phyloP scores from a whole-genome alignment of 371 early-diverging fungal genomes.

The Dichotomocladium elegans region DNA sequence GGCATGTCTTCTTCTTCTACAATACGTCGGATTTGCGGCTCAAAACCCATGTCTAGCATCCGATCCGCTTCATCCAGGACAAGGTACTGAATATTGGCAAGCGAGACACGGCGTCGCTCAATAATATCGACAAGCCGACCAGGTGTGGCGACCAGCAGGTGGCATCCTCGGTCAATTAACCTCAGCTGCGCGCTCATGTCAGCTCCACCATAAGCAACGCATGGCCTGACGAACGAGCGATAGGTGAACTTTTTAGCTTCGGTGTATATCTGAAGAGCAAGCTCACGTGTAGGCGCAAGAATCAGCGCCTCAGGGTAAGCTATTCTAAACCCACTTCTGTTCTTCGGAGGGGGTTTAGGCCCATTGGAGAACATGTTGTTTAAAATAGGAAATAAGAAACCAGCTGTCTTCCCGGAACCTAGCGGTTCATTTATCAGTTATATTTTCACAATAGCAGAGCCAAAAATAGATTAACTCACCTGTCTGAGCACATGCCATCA shows the following conservation, averaged over 20 bases:
- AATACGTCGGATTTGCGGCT: constrained; percentile 96
- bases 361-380: constrained; percentile 66
- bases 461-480: constrained; percentile 24
- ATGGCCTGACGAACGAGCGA: constrained; percentile 88
- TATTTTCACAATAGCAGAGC: neutral
- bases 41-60: constrained; percentile 99
- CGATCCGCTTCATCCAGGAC: constrained; percentile 99
- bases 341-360: constrained; percentile 32
- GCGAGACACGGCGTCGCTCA: constrained; percentile 85
- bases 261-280: constrained; percentile 34
- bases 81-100: constrained; percentile 78
- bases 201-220: constrained; percentile 98
- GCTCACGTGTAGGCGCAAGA: constrained; percentile 45
- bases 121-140: constrained; percentile 96
- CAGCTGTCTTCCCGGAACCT: constrained; percentile 75
- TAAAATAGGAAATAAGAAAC: constrained; percentile 61
- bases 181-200: constrained; percentile 89
- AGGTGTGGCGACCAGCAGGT: constrained; percentile 97
- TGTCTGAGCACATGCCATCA: constrained; percentile 87
- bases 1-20: constrained; percentile 96
- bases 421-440: neutral
- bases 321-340: constrained; percentile 40
- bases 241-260: constrained; percentile 83
- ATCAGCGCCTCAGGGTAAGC: constrained; percentile 44
- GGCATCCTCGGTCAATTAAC: constrained; percentile 88